A percentile compares a stretch with the other conserved stretches of the same genome.
Evolutionary conservation across 2,329 filamentous ascomycete genomes (phyloP).

Genomic region (Elsinoe australis): DNA sequence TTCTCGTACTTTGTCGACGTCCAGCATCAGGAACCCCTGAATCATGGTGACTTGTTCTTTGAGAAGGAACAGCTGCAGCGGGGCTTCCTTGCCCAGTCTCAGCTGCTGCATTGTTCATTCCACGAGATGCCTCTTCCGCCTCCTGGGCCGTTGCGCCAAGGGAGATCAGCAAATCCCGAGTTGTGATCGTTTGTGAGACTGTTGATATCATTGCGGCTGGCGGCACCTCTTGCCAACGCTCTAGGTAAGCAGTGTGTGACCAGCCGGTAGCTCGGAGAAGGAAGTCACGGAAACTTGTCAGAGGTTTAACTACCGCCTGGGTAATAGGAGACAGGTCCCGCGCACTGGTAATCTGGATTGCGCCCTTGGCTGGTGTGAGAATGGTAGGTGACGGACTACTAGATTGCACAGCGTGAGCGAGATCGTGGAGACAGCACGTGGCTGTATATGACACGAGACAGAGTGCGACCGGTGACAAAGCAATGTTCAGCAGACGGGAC

Average conservation of each 20-base stretch:
- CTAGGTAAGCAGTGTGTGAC: not conserved
- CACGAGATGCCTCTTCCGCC: not conserved
- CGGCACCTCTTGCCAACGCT: not conserved
- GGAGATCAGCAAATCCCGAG: conserved; percentile 1
- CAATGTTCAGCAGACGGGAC: not conserved
- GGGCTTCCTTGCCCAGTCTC: no score
- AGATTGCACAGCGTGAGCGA: not conserved
- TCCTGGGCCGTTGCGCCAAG: not conserved
- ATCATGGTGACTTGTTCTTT: not conserved
- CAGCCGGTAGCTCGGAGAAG: not conserved
- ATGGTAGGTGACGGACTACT: not conserved
- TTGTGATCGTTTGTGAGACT: not conserved
- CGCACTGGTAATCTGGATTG: not conserved
- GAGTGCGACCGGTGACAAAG: conserved; percentile 2
- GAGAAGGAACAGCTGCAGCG: not conserved
- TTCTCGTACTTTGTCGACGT: not conserved
- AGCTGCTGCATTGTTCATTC: no score
- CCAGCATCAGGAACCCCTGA: not conserved
- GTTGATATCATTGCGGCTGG: not conserved
- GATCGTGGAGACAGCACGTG: conserved; percentile 6
- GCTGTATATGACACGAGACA: not conserved
- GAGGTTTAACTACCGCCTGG: not conserved
- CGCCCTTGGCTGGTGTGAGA: not conserved
- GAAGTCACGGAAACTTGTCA: not conserved
- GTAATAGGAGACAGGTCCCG: not conserved